phyloP scores from a whole-genome alignment of 2,329 filamentous ascomycete genomes.

The Clonostachys rosea region DNA sequence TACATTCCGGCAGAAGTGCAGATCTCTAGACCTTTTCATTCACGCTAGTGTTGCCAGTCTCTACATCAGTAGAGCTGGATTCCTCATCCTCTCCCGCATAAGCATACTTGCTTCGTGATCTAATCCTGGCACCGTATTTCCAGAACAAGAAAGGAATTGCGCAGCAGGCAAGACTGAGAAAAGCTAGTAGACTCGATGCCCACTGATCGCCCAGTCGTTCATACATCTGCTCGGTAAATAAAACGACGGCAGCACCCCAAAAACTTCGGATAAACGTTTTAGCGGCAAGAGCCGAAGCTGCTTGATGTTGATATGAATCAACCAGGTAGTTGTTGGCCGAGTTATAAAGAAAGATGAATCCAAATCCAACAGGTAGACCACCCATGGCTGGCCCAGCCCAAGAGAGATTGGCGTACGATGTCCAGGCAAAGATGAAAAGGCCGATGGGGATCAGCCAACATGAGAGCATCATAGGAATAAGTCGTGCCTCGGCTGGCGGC shows the following conservation, averaged over 20 bases:
- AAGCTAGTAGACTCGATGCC: conserved; percentile 69
- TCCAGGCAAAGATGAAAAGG: conserved; percentile 56
- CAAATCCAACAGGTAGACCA: conserved; percentile 69
- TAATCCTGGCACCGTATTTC: conserved; percentile 67
- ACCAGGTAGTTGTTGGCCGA: conserved; percentile 71
- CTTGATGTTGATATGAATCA: conserved; percentile 63
- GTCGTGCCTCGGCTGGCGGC: conserved; percentile 71
- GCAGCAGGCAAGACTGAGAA: conserved; percentile 73
- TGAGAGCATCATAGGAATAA: conserved; percentile 78
- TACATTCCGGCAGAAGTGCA: too few relatives aligned
- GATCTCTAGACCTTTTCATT: not conserved
- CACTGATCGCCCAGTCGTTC: conserved; percentile 67
- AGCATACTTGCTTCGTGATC: conserved; percentile 66
- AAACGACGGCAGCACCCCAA: conserved; percentile 73
- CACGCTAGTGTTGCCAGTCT: conserved; percentile 20
- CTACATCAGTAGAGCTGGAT: conserved; percentile 18
- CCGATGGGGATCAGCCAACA: conserved; percentile 67
- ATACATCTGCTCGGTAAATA: conserved; percentile 84
- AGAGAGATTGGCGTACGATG: conserved; percentile 57
- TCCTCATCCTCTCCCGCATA: conserved; percentile 53
- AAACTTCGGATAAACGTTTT: conserved; percentile 78
- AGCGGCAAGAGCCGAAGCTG: conserved; percentile 74
- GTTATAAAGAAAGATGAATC: conserved; percentile 83
- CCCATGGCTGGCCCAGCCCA: conserved; percentile 72
- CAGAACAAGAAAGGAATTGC: conserved; percentile 82